Conservation (phyloP, 177 flowering plant genomes). For the Vitis hybrid region DNA sequence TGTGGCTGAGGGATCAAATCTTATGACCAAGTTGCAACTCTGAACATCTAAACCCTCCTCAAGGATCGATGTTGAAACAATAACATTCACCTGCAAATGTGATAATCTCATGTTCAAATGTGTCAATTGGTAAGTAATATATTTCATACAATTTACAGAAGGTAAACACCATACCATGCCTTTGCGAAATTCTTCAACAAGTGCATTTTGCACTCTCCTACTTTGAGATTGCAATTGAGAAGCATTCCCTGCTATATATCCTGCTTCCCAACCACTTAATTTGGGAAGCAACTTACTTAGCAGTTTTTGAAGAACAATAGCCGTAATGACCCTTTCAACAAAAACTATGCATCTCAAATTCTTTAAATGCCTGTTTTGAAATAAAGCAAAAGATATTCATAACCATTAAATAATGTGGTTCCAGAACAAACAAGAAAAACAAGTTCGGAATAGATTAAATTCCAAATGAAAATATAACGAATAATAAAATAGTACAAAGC, state of each 20-base stretch:
- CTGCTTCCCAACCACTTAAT: constrained; percentile 54
- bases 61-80: constrained; percentile 87
- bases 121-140: background rate
- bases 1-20: constrained; percentile 76
- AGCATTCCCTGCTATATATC: constrained; percentile 65
- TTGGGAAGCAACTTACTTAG: constrained; percentile 47
- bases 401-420: background rate
- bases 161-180: constrained; percentile 52
- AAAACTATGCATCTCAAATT: constrained; percentile 84
- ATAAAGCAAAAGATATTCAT: background rate
- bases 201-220: constrained; percentile 55
- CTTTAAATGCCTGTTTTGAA: constrained; percentile 37
- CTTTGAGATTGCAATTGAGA: constrained; percentile 55
- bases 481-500: no score
- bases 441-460: no score
- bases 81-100: constrained; percentile 66
- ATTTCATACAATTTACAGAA: background rate
- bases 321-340: constrained; percentile 82
- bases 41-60: constrained; percentile 97
- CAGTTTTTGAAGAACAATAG: constrained; percentile 58
- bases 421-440: no score
- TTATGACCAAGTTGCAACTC: constrained; percentile 85
- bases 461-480: no score
- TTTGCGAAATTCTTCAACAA: constrained; percentile 70
- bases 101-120: background rate